Base-by-base conservation (phyloP, 106 monocot genomes). In the Xerophyta viscosa region DNA sequence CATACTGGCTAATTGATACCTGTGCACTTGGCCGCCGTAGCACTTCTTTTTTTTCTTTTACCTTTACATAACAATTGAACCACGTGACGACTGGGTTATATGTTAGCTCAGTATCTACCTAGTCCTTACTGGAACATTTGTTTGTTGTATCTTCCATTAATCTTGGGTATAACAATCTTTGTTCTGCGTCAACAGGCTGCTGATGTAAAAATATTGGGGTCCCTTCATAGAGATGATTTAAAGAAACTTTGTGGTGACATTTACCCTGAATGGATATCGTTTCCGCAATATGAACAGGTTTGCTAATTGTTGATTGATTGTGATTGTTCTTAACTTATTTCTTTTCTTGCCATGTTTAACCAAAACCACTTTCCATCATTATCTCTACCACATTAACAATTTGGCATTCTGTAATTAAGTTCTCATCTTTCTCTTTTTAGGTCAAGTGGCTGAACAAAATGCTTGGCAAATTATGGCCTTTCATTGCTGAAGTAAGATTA, bases 391-490 rank as follows among this genome's bases (percentile, higher is more conserved):
- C n/a, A n/a, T n/a, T n/a, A n/a, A n/a, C n/a, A n/a, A n/a, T n/a
- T n/a, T n/a, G n/a, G n/a, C n/a, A n/a, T n/a, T n/a, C n/a, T n/a
- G n/a, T n/a, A n/a, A n/a, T n/a, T n/a, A n/a, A n/a, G n/a, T n/a
- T n/a, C n/a, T n/a, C 15, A 24, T 22, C 26, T 62, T 67, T 68
- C 42, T 10, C 52, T 64, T 6, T 84, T 63, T 58, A 96, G 96
- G 96, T 89, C 48, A 96, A 96, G 60, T 96, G 96, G 96, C 47
- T 96, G 46, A 96, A 89, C 69, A 96, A 96, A 58, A 77, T 73
- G 59, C 68, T 96, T 17, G 65, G 71, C 71, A 96, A 96, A 64
- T 56, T 96, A 41, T 96, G 96, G 96, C 96, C 96, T 53, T 96
- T 73, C 56, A 60, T 96, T 68, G 81, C 84, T 30, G 81, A 96